Evolutionary conservation across 208 protist species (phyloP).

Genomic region (Wallacemonas sp.): DNA sequence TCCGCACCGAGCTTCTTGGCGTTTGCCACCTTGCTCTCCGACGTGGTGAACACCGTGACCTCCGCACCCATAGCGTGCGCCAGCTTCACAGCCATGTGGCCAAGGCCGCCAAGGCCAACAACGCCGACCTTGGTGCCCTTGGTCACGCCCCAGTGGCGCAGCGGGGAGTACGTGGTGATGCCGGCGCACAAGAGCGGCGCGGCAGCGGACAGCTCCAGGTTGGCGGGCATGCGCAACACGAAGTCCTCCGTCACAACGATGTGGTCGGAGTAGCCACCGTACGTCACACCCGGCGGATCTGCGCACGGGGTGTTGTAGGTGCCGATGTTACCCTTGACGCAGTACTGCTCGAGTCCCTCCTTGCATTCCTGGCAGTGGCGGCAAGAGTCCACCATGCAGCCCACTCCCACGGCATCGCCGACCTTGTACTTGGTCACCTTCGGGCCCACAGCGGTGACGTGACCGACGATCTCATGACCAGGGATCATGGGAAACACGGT

Average conservation of each 20-base stretch:
- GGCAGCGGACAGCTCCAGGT: slow-evolving; percentile 53
- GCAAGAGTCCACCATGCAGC: slow-evolving; percentile 91
- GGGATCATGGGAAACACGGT: slow-evolving; percentile 60
- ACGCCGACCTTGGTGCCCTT: slow-evolving; percentile 67
- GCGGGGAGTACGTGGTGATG: slow-evolving; percentile 84
- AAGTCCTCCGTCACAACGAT: slow-evolving; percentile 69
- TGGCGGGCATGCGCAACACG: slow-evolving; percentile 66
- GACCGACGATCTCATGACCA: slow-evolving; percentile 79
- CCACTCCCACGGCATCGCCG: slow-evolving; percentile 83
- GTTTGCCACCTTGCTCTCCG: slow-evolving; percentile 40
- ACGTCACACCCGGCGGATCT: slow-evolving; percentile 39
- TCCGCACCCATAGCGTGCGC: slow-evolving; percentile 76
- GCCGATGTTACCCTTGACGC: slow-evolving; percentile 35
- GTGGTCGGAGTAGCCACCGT: slow-evolving; percentile 73
- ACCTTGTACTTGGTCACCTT: slow-evolving; percentile 78
- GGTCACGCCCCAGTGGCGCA: slow-evolving; percentile 69
- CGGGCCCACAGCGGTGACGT: slow-evolving; percentile 59
- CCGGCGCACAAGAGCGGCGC: slow-evolving; percentile 89
- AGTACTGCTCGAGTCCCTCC: slow-evolving; percentile 75
- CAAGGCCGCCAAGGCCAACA: slow-evolving; percentile 86
- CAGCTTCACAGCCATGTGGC: slow-evolving; percentile 90
- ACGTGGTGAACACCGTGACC: slow-evolving; percentile 81
- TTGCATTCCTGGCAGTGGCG: slow-evolving; percentile 59
- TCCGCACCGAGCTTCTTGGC: slow-evolving; percentile 70
- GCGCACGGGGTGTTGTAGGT: slow-evolving; percentile 61